phyloP scores from a whole-genome alignment of 176 grass and related monocot genomes.

The Lolium perenne region DNA sequence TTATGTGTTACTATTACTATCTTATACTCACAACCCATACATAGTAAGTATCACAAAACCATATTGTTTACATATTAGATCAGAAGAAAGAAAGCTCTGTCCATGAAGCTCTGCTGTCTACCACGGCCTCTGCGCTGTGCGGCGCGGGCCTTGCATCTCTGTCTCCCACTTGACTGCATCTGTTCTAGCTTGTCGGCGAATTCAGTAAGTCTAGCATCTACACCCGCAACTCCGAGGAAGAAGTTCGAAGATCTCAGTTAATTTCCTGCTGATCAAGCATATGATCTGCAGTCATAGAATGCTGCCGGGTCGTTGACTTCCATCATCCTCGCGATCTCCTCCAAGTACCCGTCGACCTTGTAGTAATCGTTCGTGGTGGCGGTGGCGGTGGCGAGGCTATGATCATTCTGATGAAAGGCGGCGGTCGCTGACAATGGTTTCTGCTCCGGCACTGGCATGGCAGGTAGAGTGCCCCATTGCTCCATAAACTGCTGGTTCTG shows the following conservation, averaged over 20 bases:
- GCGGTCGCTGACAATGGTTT: conserved; percentile 42
- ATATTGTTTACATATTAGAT: conserved; percentile 21
- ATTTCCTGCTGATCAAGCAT: conserved; percentile 42
- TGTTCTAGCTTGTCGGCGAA: conserved; percentile 19
- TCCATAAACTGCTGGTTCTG: conserved; percentile 40
- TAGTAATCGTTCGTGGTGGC: conserved; percentile 35
- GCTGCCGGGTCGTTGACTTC: conserved; percentile 47
- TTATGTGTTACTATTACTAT: conserved; percentile 19
- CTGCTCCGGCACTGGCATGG: conserved; percentile 25
- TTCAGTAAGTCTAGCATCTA: conserved; percentile 33
- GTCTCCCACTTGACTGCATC: background rate
- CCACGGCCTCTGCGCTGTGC: background rate
- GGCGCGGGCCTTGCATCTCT: background rate
- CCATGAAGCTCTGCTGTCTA: conserved; percentile 18
- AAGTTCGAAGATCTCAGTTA: background rate
- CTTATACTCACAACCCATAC: background rate
- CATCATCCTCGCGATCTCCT: conserved; percentile 74
- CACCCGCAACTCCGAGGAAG: conserved; percentile 6
- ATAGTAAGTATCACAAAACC: background rate
- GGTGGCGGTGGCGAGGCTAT: background rate
- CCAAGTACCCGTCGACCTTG: conserved; percentile 60
- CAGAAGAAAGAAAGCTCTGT: background rate
- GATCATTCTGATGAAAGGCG: conserved; percentile 47
- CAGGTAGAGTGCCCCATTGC: conserved; percentile 42
- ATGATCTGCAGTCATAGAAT: conserved; percentile 58